Base-by-base conservation (phyloP, 768 basidiomycete species). In the Agaricus sinodeliciosus region DNA sequence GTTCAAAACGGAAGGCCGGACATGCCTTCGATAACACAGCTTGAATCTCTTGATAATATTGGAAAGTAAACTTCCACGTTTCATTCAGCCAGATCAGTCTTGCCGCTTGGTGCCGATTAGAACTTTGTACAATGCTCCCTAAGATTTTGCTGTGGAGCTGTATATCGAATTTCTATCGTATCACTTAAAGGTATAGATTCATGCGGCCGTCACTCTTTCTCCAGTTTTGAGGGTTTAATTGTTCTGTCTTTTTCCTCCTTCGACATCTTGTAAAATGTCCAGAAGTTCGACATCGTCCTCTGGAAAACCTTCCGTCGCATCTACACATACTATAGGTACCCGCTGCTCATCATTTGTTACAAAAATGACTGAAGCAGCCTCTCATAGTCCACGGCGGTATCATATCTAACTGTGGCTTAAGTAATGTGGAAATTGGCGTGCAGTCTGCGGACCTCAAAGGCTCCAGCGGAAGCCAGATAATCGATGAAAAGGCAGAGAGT, bases 281-380 rank as follows among this genome's bases (percentile, higher is more conserved):
- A 45, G 15, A 12, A 35, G 19, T 18, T 51, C 50, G n/a, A 36
- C 26, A 35, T 4, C 40, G 16, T 43, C 31, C 19, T 46, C 36
- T 15, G 37, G 35, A 37, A 18, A 27, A 6, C 44, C 51, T 25
- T 52, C 51, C 9, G 43, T 39, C 16, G 39, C 45, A 39, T 18
- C 44, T n/a, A 45, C 51, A n/a, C 43, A 52, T 31, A 46, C 51
- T 11, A 45, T 43, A 28, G 51, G 51, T 52, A 36, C 16, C 26
- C 22, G 15, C 9, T 3, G 19, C 18, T 3, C 4, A 36, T 27
- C n/a, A 41, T 8, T n/a, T 27, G n/a, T 28, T 42, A 15, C 27
- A 9, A 6, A n/a, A 19, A 12, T 4, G 25, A 34, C 28, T 35
- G 31, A 22, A 22, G 11, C 16, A 19, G 25, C n/a, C n/a, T n/a